phyloP scores from a whole-genome alignment of 2,329 filamentous ascomycete genomes.

The Chaetomium sp. region DNA sequence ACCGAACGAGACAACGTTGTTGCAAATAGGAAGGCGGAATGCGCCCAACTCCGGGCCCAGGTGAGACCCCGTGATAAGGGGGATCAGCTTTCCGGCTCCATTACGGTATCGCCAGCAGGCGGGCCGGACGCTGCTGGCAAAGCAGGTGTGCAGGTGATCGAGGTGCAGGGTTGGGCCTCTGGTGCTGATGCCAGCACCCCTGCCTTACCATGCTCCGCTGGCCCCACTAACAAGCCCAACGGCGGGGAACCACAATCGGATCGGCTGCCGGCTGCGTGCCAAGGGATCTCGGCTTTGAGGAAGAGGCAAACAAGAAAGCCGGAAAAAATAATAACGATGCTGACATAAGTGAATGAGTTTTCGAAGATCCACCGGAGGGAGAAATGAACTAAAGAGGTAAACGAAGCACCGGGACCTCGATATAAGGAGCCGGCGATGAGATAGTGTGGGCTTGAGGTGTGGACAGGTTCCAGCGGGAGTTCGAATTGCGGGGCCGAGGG shows the following conservation, averaged over 20 bases:
- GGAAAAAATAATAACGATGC: no score
- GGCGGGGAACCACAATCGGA: conserved; percentile 22
- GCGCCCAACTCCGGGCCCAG: conserved; percentile 14
- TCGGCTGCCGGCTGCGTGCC: conserved; percentile 14
- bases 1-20: not conserved
- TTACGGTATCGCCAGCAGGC: conserved; percentile 12
- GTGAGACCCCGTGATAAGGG: conserved; percentile 20
- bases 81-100: not conserved
- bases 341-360: no score
- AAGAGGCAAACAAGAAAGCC: no score
- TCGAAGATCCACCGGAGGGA: no score
- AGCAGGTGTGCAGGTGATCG: conserved; percentile 23
- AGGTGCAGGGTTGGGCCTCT: conserved; percentile 16
- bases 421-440: no score
- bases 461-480: no score
- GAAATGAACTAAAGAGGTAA: no score
- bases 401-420: no score
- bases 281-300: conserved; percentile 8
- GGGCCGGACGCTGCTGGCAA: conserved; percentile 13
- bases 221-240: conserved; percentile 14
- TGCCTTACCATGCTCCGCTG: conserved; percentile 6
- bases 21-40: conserved; percentile 7
- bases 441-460: no score
- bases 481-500: no score
- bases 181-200: conserved; percentile 9